Evolutionary conservation across 371 early-diverging fungal genomes (phyloP), one percentile per base, ranked within the genome.

Genomic region (Dichotomocladium elegans): DNA sequence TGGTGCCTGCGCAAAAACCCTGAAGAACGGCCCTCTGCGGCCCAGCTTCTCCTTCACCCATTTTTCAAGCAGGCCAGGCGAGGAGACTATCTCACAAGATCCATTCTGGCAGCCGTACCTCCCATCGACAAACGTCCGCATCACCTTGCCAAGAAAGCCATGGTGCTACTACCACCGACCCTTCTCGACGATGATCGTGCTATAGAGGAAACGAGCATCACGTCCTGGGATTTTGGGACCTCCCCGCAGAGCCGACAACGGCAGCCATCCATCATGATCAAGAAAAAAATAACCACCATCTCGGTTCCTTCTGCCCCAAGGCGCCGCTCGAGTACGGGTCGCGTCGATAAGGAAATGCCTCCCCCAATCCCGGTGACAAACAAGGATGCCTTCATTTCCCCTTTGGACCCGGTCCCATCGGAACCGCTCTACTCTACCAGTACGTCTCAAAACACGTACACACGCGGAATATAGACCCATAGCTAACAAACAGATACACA

Each of bases 51-150:
- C 22, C 68, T 67, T 26, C 93, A 92, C 60, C 65, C 86, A 2
- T 94, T 94, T 60, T 92, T 92, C 63, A 91, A 85, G 58, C 81
- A 81, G 46, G 86, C 87, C 24, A 87, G 83, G 34, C 89, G 87
- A 57, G 82, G 80, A 44, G 67, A 80, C 4, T 86, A 87, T 60
- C 70, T 91, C 4, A 84, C 81, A 1, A 68, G 72, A 7, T 75
- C 74, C 3, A 26, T 92, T 5, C 63, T 92, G 31, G 61, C 71
- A 11, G 76, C 79, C 40, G 58, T 94, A 27, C 86, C 89, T 2
- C 84, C 90, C 0, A 73, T 94, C 25, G 84, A 86, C 48, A 68
- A 74, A 26, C 63, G 86, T 10, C 79, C 81, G 5, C 70, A 63
- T 4, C 81, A 79, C n/a, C n/a, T n/a, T n/a, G n/a, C n/a, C n/a